Evolutionary conservation across 805 yeast species (phyloP), one percentile per base, ranked within the genome.

Genomic region (Diddensiella caesifluorescens): DNA sequence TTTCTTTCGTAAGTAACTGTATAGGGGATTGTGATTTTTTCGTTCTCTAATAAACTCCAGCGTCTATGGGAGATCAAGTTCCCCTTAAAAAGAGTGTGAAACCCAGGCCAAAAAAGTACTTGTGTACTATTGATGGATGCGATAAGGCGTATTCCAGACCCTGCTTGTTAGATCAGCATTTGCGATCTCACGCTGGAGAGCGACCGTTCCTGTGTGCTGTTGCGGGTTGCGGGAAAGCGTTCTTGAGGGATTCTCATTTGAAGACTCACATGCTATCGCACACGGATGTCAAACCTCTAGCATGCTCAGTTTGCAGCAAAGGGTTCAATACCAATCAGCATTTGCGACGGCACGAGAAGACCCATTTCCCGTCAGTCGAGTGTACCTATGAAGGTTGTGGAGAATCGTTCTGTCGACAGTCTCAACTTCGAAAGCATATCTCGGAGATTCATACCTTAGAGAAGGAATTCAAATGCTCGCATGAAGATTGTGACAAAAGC

Each of bases 281-380:
- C 57, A 48, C 68, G 2, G 69, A 66, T 1, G 74, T 70, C 3
- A 84, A 83, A 53, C 95, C 95, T 0, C 79, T 73, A 56, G 74
- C 70, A 31, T 89, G 97, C 55, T 60, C 77, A 0, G 58, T 70
- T 1, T 92, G 98, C 58, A 80, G 80, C 1, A 88, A 87, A 60
- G 95, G 95, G 2, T 81, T 84, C 39, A 80, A 79, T 39, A 73
- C 95, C 0, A 60, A 60, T 39, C 97, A 92, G 63, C 97, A 89
- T 56, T 67, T 87, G 43, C 75, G 72, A 47, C 71, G 95, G 40
- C 98, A 92, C 60, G 87, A 81, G 62, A 71, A 75, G 28, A 82
- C 95, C 2, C 97, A 92, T 59, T 77, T 78, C 3, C 71, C 73
- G 49, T 74, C 86, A 1, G 80, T 79, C 53, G 46, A 49, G 19